phyloP scores from a whole-genome alignment of 306 rosid species.

The Cyamopsis tetragonoloba region DNA sequence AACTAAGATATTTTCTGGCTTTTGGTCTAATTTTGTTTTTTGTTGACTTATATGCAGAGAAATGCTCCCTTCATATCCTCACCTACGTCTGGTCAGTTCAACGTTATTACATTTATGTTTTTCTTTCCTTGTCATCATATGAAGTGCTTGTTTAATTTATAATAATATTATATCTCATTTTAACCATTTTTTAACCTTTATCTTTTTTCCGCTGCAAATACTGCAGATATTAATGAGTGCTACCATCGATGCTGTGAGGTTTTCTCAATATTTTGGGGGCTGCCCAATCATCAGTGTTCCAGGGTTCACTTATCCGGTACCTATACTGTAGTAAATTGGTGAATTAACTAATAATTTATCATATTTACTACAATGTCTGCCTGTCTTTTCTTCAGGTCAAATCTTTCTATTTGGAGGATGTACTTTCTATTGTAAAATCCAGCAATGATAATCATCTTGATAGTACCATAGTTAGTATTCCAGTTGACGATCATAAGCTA shows the following conservation, averaged over 20 bases:
- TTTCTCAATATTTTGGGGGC: slow-evolving; percentile 90
- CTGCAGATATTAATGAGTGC: slow-evolving; percentile 96
- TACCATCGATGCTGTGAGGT: slow-evolving; percentile 74
- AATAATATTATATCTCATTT: slow-evolving; percentile 7
- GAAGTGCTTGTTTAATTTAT: slow-evolving; percentile 1
- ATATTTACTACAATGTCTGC: background rate
- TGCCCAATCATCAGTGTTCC: slow-evolving; percentile 88
- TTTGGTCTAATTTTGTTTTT: slow-evolving; percentile 18
- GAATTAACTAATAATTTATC: slow-evolving; percentile 13
- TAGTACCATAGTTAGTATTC: slow-evolving; percentile 27
- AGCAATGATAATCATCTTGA: slow-evolving; percentile 51
- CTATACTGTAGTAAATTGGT: slow-evolving; percentile 20
- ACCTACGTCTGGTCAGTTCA: slow-evolving; percentile 77
- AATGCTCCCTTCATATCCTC: slow-evolving; percentile 69
- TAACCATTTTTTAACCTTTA: background rate
- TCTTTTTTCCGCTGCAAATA: background rate
- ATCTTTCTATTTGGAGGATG: slow-evolving; percentile 83
- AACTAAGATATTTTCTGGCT: slow-evolving; percentile 20
- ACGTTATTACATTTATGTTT: slow-evolving; percentile 9
- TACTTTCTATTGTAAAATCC: slow-evolving; percentile 61
- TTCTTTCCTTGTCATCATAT: slow-evolving; percentile 8
- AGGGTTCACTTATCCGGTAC: slow-evolving; percentile 93
- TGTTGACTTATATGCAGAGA: slow-evolving; percentile 63
- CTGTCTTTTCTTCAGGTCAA: slow-evolving; percentile 59
- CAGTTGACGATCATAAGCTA: slow-evolving; percentile 35